Evolutionary conservation across 2,329 filamentous ascomycete genomes (phyloP).

Genomic region (Leptodontidium sp.): DNA sequence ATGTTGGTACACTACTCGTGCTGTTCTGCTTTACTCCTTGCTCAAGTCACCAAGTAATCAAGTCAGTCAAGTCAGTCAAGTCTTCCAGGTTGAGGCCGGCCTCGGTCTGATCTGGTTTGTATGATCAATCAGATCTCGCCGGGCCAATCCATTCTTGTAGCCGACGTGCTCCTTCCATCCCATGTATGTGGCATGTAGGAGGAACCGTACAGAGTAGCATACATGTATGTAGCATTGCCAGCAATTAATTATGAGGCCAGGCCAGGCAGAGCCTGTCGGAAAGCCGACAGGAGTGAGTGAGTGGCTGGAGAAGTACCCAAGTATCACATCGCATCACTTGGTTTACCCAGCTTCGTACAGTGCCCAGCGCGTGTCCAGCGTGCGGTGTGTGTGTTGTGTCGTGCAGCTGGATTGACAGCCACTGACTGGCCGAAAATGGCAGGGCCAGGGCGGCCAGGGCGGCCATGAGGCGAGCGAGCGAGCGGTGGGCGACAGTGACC

Average conservation of each 20-base stretch:
- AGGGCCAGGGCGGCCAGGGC: not conserved
- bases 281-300: not conserved
- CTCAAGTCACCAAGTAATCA: not conserved
- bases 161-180: not conserved
- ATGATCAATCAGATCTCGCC: not conserved
- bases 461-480: slow-evolving; percentile 5
- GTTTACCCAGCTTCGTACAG: not conserved
- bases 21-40: not conserved
- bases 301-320: not conserved
- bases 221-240: not conserved
- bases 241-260: not conserved
- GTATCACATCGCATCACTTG: not conserved
- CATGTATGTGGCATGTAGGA: no score
- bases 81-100: not conserved
- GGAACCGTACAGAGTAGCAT: not conserved
- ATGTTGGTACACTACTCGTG: not conserved
- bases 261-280: not conserved
- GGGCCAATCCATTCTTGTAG: not conserved
- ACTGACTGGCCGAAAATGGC: slow-evolving; percentile 13
- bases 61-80: no score
- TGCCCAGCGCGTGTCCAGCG: not conserved
- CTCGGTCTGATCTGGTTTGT: not conserved
- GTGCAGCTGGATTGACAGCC: not conserved
- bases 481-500: not conserved
- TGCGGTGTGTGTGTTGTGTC: not conserved